phyloP scores from a whole-genome alignment of 768 basidiomycete genomes.

The Suillus lakei region DNA sequence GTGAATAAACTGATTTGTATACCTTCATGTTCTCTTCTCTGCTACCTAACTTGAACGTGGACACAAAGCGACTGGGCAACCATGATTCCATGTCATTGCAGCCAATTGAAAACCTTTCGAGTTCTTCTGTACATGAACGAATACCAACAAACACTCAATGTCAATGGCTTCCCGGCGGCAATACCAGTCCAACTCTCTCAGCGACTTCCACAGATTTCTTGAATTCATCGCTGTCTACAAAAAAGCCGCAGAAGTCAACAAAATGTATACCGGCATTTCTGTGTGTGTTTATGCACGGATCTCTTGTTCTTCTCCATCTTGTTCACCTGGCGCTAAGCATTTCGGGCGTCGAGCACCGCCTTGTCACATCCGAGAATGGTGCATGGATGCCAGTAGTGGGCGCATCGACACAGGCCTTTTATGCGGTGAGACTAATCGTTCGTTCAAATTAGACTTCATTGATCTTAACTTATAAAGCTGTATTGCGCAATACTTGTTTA shows the following conservation, averaged over 20 bases:
- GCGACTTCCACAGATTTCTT: neutral
- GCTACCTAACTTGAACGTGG: neutral
- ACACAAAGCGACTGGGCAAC: neutral
- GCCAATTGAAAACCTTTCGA: neutral
- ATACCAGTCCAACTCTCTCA: neutral
- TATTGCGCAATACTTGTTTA: constrained; percentile 16
- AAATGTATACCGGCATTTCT: neutral
- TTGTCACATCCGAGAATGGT: constrained; percentile 1
- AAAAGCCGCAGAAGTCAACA: neutral
- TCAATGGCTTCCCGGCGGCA: neutral
- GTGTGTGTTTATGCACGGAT: neutral
- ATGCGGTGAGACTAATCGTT: constrained; percentile 4
- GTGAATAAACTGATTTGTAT: neutral
- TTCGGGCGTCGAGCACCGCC: constrained; percentile 3
- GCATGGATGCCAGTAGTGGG: neutral
- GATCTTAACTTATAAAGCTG: constrained; percentile 11
- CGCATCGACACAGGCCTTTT: constrained; percentile 10
- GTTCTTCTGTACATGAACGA: neutral
- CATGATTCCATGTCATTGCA: neutral
- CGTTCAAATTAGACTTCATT: neutral
- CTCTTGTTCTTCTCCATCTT: constrained; percentile 18
- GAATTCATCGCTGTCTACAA: neutral
- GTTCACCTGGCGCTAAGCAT: constrained; percentile 5
- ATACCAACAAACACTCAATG: neutral
- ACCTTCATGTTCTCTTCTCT: constrained; percentile 1